Evolutionary conservation across 495 filamentous ascomycete species (phyloP).

Genomic region (Glarea lozoyensis): DNA sequence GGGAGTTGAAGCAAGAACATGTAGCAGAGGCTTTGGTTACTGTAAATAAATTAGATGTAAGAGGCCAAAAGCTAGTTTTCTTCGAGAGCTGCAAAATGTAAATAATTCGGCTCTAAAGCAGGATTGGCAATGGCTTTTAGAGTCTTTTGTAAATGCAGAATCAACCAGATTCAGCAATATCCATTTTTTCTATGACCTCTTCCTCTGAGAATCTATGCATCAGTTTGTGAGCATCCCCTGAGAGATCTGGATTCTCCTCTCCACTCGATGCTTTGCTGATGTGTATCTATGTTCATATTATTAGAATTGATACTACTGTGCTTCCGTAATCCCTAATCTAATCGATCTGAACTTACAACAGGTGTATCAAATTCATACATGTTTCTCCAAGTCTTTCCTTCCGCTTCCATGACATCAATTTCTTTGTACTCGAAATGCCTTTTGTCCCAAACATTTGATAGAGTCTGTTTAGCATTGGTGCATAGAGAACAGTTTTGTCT

Average conservation of each 20-base stretch:
- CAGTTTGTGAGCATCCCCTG: conserved; percentile 58
- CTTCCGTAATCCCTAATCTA: not conserved
- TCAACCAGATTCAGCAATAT: conserved; percentile 39
- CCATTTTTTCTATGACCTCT: conserved; percentile 62
- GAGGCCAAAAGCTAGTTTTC: not conserved
- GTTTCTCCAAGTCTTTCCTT: conserved; percentile 60
- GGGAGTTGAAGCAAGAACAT: conserved; percentile 24
- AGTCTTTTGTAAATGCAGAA: not conserved
- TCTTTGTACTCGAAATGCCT: conserved; percentile 69
- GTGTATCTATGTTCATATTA: conserved; percentile 62
- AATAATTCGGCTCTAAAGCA: no score
- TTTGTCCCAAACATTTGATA: conserved; percentile 60
- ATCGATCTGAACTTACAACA: conserved; percentile 43
- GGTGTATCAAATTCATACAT: conserved; percentile 88
- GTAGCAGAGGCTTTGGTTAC: conserved; percentile 17
- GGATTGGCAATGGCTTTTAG: not conserved
- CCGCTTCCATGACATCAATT: conserved; percentile 64
- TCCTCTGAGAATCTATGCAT: conserved; percentile 75
- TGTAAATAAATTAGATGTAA: no score
- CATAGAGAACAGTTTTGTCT: conserved; percentile 73
- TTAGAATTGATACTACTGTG: no score
- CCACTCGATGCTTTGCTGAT: conserved; percentile 38
- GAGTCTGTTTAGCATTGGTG: conserved; percentile 59
- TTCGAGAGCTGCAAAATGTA: no score
- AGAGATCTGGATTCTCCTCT: conserved; percentile 39